Base-by-base conservation (phyloP, 2,329 filamentous ascomycete species). In the Dothideomycetes sp. region DNA sequence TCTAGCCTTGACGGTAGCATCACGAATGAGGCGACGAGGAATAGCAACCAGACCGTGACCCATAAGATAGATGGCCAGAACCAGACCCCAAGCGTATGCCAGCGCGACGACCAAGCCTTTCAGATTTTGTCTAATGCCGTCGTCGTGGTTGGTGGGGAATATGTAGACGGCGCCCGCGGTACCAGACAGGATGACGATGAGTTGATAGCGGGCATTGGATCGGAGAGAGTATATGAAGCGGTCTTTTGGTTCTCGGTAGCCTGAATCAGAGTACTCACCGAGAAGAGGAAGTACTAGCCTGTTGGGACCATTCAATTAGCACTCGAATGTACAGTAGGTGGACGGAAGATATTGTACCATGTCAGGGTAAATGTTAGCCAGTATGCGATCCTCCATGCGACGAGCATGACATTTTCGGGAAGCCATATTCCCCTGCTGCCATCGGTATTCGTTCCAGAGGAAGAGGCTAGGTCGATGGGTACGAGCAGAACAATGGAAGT, bases 311-410 rank as follows among this genome's bases (percentile, higher is more conserved):
- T 24, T 42, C 15, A 35, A 33, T 17, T 19, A 3, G 15, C n/a
- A 52, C 10, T 18, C 12, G 10, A 10, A 16, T 5, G 22, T 12
- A 13, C 2, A 4, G 16, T n/a, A 4, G 11, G 18, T 4, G 3
- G 15, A 15, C n/a, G n/a, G 6, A 25, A 5, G 15, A 17, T 6
- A 22, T 25, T 71, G 36, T 68, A 89, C 91, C 91, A 98, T 42
- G 89, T 96, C 55, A 98, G 66, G 36, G 80, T 78, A 64, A 98
- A 98, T 0, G 89, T 96, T 41, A 98, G 70, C 91, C 91, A 98
- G 65, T 98, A 98, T 15, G 83, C 82, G 49, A 98, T 89, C 57
- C 89, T 77, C 91, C 91, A 98, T 44, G 82, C 82, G 17, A 95
- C 85, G 54, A 93, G 69, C 34, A 95, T 70, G 19, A 88, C 74